These are phyloP conservation scores for Chaetomium cochliodes DNA, from an alignment of 495 filamentous ascomycete genomes.

Conservation along the genomic window DNA sequence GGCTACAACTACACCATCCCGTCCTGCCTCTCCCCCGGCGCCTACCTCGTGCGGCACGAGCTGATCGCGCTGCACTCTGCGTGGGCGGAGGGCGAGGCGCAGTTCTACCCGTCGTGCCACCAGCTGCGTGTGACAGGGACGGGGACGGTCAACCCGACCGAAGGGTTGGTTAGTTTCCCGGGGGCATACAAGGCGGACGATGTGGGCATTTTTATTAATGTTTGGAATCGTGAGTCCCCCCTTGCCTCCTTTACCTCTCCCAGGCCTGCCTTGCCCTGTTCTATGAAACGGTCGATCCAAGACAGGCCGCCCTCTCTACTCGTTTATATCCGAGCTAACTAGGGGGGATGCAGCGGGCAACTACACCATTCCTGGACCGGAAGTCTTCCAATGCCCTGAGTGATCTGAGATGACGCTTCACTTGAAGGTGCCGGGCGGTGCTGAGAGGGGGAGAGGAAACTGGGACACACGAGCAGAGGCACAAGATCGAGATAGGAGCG, in stretches of 20 bases:
- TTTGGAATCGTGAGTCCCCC: constrained; percentile 45
- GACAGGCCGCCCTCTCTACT: too few species aligned
- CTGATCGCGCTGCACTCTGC: constrained; percentile 67
- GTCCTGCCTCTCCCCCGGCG: constrained; percentile 52
- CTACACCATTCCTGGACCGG: constrained; percentile 56
- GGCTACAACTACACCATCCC: constrained; percentile 63
- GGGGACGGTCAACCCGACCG: constrained; percentile 45
- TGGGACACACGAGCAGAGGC: neutral
- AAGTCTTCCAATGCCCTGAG: constrained; percentile 39
- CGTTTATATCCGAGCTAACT: constrained; percentile 15
- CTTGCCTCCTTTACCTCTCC: too few species aligned
- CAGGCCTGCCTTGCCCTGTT: too few species aligned
- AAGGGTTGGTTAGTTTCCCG: constrained; percentile 42
- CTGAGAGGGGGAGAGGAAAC: too few species aligned
- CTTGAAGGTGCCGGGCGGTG: neutral
- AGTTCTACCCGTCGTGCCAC: constrained; percentile 70
- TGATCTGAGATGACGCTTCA: neutral
- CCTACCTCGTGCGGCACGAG: constrained; percentile 70
- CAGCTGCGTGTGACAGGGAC: constrained; percentile 64
- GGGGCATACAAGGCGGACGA: constrained; percentile 54
- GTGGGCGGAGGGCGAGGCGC: constrained; percentile 52
- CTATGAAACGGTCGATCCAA: too few species aligned
- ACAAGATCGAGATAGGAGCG: too few species aligned
- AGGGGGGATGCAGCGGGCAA: constrained; percentile 30
- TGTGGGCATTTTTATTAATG: constrained; percentile 57